These are phyloP conservation scores for Artemisia tridentata DNA, from an alignment of 129 eudicot species.

Conservation along the genomic window DNA sequence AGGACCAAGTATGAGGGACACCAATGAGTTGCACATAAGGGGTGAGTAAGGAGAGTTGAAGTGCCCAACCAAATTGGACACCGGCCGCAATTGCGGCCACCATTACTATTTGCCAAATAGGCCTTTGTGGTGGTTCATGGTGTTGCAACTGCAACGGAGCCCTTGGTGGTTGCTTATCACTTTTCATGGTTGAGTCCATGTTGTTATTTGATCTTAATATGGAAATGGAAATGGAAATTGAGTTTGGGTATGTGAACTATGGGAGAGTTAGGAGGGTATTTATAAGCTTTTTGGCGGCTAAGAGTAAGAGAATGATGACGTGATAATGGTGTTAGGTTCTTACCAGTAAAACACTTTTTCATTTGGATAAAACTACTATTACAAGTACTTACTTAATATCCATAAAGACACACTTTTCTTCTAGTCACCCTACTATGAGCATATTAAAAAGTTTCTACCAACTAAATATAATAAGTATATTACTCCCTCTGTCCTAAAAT, in stretches of 20 bases:
- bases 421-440: no score
- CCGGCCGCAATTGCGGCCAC: conserved; percentile 18
- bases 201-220: no score
- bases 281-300: conserved; percentile 19
- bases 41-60: conserved; percentile 13
- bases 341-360: neutral
- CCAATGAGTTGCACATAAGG: conserved; percentile 18
- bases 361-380: no score
- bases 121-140: conserved; percentile 21
- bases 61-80: conserved; percentile 20
- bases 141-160: conserved; percentile 8
- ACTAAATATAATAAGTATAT: no score
- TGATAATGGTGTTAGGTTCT: neutral
- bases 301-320: neutral
- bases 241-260: neutral
- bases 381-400: no score
- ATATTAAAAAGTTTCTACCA: no score
- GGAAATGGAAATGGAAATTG: neutral
- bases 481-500: no score
- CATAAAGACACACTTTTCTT: no score
- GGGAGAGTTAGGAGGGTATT: neutral
- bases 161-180: neutral
- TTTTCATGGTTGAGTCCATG: conserved; percentile 1
- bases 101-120: conserved; percentile 18
- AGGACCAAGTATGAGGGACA: conserved; percentile 13